Evolutionary conservation across 2,329 filamentous ascomycete species (phyloP), one percentile per base, ranked within the genome.

Genomic region (Fusarium sp.): DNA sequence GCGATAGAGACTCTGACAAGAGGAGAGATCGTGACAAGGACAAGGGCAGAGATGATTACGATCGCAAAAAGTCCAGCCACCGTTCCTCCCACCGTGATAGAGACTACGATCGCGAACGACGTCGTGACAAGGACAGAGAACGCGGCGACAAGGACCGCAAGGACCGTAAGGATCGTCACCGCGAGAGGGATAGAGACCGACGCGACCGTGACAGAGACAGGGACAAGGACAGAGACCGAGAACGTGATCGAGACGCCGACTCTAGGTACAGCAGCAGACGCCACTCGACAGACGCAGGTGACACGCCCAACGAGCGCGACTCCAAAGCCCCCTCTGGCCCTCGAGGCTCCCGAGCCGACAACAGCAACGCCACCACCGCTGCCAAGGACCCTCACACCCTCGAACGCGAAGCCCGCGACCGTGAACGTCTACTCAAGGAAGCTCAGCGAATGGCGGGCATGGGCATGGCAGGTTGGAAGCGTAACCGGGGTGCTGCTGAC

Each of bases 401-500:
- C 0, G 90, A 93, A 77, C 87, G 90, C 20, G 90, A 91, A 75
- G 87, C 86, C 11, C 82, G 89, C 14, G 86, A 90, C 73, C 84
- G 89, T 49, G 89, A 91, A 77, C 83, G 90, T 25, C 81, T 91
- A 56, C 81, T 90, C 11, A 90, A 89, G 73, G 90, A 93, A 78
- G 87, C 88, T 38, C 88, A 92, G 78, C 85, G 87, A 34, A 87
- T 90, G 78, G 83, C 88, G 46, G 83, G 86, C 40, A 76, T 88
- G 57, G 83, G 86, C 44, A 76, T 88, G 57, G 77, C 82, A 2
- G 80, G 83, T 57, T 73, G 81, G 71, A 86, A 89, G 77, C 79
- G 87, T 67, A 78, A 81, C 55, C 80, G 85, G n/a, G 83, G 81
- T 5, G 82, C 76, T 14, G 79, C 78, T 54, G 78, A 79, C 20